Base-by-base conservation (phyloP, 108 stramenopile genomes). In the Nannochloropsis gaditana region DNA sequence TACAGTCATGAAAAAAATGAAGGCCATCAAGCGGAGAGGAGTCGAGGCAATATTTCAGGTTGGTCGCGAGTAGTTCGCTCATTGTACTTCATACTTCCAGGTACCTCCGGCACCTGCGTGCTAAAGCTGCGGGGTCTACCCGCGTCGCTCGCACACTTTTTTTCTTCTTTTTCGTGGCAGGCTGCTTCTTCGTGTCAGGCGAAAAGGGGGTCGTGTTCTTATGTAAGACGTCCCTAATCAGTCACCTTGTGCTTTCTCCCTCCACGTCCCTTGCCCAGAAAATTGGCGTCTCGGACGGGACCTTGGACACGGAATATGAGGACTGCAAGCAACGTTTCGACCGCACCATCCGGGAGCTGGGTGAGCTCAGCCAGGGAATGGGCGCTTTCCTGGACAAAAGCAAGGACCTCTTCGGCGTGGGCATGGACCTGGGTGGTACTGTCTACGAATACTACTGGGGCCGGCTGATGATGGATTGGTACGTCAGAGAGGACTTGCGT, bases 261-360 rank as follows among this genome's bases (percentile, higher is more conserved):
- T 6, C 3, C 59, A 31, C 31, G 31, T 31, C 31, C 31, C 31
- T 31, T 31, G 31, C 59, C 59, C 6, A 73, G 59, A 73, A 73
- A 73, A 73, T 73, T 8, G 59, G 59, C 59, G 59, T 73, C 59
- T 73, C 59, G 19, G 59, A 73, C n/a, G 59, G 59, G 59, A 73
- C 59, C 15, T n/a, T 73, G 15, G 59, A 73, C 59, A 73, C 59
- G 59, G 59, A 73, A 73, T 73, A 6, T n/a, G 59, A 73, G n/a
- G 59, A 73, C 59, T 73, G 59, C 59, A 73, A 73, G n/a, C 59
- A n/a, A 73, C 59, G 59, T n/a, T 73, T 73, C 59, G 59, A 73
- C 59, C 59, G 59, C 2, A 73, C 59, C 4, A 73, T 73, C n/a
- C 59, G 59, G 19, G 59, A 73, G 59, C 59, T 73, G 4, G 59